Base-by-base conservation (phyloP, 2,329 filamentous ascomycete genomes). In the Colletotrichum endophyticum region DNA sequence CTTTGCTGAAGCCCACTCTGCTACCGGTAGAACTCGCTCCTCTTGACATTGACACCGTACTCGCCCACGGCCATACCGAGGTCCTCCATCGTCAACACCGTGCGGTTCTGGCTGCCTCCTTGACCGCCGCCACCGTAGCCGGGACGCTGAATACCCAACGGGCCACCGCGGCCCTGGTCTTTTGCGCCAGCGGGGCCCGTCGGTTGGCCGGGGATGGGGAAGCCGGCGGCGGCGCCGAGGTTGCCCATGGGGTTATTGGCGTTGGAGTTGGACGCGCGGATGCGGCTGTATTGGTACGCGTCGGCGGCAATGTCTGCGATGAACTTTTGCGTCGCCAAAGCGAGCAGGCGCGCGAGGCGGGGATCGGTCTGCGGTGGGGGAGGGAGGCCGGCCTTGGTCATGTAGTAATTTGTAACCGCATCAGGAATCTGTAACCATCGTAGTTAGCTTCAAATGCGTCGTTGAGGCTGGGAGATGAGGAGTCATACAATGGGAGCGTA, bases 281-380 rank as follows among this genome's bases (percentile, higher is more conserved):
- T 99, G 70, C 96, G 95, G 77, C 94, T 96, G 89, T 98, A 99
- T 86, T 99, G 97, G 85, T 99, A 99, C 4, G 97, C 96, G 84
- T 99, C 97, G 73, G 97, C 96, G 3, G 97, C 97, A 79, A 99
- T 95, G 84, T 99, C 97, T 75, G 97, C 96, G 81, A 99, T 95
- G 89, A 99, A 99, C 84, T 99, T 99, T 84, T 99, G 97, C 0
- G 97, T 98, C n/a, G 97, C 97, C 11, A 99, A 94, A 4, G 97
- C 96, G 59, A 99, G 94, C 5, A 99, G 94, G 64, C 96, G 95
- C 27, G 96, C 95, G 32, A 99, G 94, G 75, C 96, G 95, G 25
- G 94, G 94, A 81, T 98, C 95, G 69, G 96, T 98, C 81, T 97
- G 94, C 1, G 95, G 96, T 56, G 96, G 96, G 2, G 96, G 96